These are phyloP conservation scores for Colletotrichum tofieldiae DNA, from an alignment of 2,329 filamentous ascomycete species.

Conservation along the genomic window DNA sequence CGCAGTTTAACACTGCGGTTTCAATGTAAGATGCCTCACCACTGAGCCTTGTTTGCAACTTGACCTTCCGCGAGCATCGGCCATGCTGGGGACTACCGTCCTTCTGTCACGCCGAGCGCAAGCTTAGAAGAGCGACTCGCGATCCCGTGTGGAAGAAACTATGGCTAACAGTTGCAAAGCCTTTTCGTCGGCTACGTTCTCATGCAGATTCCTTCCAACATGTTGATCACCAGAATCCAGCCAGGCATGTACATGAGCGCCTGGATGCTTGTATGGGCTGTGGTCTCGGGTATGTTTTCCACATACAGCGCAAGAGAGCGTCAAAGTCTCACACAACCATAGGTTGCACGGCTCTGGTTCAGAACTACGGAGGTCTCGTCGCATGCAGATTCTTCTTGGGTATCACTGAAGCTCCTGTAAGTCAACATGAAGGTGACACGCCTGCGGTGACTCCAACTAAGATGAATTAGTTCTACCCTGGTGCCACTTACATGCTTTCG, in stretches of 20 bases:
- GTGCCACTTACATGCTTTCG: constrained; percentile 54
- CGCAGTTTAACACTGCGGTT: constrained; percentile 54
- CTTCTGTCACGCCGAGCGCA: neutral
- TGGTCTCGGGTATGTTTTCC: constrained; percentile 50
- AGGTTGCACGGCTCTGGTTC: constrained; percentile 55
- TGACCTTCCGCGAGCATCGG: neutral
- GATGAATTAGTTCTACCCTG: constrained; percentile 54
- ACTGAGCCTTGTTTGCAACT: neutral
- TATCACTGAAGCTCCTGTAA: constrained; percentile 56
- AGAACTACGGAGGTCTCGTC: constrained; percentile 53
- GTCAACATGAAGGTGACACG: neutral
- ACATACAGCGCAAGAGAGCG: fast-evolving
- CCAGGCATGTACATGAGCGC: constrained; percentile 60
- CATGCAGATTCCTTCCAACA: constrained; percentile 59
- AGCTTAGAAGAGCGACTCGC: constrained; percentile 43
- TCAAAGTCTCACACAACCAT: neutral
- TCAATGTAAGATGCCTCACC: constrained; percentile 51
- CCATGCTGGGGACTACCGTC: neutral
- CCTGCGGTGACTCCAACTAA: neutral
- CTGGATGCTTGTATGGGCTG: constrained; percentile 60
- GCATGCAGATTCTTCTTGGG: constrained; percentile 57
- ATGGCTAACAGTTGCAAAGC: constrained; percentile 42
- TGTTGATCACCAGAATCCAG: constrained; percentile 60
- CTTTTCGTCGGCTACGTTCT: constrained; percentile 59
- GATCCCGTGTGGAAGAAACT: too few relatives aligned